Conservation (phyloP, 768 basidiomycete species). For the Lactarius indigo region DNA sequence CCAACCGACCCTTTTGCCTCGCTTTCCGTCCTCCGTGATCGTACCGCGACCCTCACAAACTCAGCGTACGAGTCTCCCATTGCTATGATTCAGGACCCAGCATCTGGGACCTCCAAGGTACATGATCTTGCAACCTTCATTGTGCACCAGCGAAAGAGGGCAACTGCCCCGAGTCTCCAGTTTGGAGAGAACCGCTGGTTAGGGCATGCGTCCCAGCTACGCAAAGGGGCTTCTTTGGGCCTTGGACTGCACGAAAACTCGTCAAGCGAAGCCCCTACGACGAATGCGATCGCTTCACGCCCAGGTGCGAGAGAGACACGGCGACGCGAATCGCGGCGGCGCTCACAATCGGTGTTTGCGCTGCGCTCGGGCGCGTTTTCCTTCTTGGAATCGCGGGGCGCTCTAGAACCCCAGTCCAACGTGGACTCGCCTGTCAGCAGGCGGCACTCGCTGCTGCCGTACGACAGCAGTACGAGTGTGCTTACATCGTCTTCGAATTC, state of each 20-base stretch:
- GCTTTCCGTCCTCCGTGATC: constrained; percentile 58
- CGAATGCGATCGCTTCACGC: background rate
- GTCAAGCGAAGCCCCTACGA: background rate
- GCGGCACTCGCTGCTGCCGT: constrained; percentile 16
- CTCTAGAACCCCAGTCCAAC: constrained; percentile 4
- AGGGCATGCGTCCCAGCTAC: constrained; percentile 14
- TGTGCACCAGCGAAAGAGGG: constrained; percentile 8
- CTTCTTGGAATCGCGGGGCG: constrained; percentile 18
- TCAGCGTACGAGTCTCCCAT: constrained; percentile 11
- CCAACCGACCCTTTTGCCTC: constrained; percentile 69
- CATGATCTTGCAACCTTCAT: constrained; percentile 21
- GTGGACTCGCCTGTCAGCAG: constrained; percentile 1
- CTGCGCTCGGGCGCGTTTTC: constrained; percentile 25
- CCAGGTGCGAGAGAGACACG: constrained; percentile 11
- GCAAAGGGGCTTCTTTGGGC: constrained; percentile 21
- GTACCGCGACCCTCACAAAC: constrained; percentile 29
- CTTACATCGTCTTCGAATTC: constrained; percentile 23
- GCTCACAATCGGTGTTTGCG: constrained; percentile 32
- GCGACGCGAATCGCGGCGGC: constrained; percentile 31
- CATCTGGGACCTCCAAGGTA: constrained; percentile 7
- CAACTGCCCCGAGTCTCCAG: background rate
- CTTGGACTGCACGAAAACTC: constrained; percentile 11
- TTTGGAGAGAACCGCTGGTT: constrained; percentile 15
- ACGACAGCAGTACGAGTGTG: constrained; percentile 17
- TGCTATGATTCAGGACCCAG: background rate